Conservation (phyloP, 164 flowering plant genomes). For the Sedum album region DNA sequence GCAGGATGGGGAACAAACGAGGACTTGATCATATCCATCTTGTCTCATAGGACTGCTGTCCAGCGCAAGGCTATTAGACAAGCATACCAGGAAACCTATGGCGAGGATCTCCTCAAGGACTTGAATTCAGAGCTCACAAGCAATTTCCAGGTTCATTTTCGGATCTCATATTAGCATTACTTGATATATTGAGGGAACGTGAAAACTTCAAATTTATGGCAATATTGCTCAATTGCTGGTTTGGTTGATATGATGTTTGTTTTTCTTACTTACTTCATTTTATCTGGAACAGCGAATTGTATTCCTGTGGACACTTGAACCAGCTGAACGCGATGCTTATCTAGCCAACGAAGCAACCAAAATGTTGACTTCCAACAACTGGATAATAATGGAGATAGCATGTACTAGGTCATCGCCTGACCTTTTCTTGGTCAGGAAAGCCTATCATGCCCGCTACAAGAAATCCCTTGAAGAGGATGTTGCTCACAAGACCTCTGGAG, state of each 20-base stretch:
- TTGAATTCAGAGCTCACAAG: slow-evolving; percentile 30
- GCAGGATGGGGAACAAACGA: slow-evolving; percentile 47
- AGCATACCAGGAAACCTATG: slow-evolving; percentile 20
- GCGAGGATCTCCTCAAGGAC: slow-evolving; percentile 11
- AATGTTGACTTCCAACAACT: neutral
- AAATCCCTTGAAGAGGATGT: slow-evolving; percentile 87
- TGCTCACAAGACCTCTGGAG: slow-evolving; percentile 55
- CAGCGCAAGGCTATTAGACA: slow-evolving; percentile 29
- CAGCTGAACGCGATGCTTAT: slow-evolving; percentile 68
- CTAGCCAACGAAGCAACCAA: neutral
- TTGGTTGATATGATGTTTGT: too few relatives aligned
- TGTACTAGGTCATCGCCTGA: slow-evolving; percentile 49
- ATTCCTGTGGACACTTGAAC: slow-evolving; percentile 54
- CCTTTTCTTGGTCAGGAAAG: slow-evolving; percentile 26
- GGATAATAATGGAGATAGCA: slow-evolving; percentile 52
- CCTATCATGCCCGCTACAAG: slow-evolving; percentile 61
- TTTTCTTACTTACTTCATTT: too few relatives aligned
- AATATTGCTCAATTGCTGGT: too few relatives aligned
- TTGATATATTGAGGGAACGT: neutral
- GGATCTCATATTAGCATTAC: neutral
- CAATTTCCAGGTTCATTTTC: slow-evolving; percentile 33
- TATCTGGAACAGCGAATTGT: slow-evolving; percentile 24
- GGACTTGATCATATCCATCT: slow-evolving; percentile 15
- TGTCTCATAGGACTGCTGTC: slow-evolving; percentile 39
- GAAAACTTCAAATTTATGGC: neutral